Evolutionary conservation across 768 basidiomycete genomes (phyloP).

Genomic region (Lenzites betulinus): DNA sequence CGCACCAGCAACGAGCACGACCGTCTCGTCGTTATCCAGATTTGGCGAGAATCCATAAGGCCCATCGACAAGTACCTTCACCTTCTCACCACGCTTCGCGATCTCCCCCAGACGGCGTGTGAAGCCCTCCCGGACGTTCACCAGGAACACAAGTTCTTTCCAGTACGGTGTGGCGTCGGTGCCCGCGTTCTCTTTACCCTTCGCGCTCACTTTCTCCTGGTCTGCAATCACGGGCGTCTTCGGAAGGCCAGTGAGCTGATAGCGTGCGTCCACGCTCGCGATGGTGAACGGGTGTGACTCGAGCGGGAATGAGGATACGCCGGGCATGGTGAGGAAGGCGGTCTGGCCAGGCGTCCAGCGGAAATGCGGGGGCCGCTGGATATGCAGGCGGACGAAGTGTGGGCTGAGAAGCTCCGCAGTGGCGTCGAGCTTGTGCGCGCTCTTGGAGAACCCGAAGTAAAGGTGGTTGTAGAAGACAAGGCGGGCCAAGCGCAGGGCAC

Average conservation of each 20-base stretch:
- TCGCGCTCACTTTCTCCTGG: neutral
- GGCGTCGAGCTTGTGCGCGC: conserved; percentile 36
- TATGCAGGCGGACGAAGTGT: conserved; percentile 48
- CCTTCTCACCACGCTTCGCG: conserved; percentile 33
- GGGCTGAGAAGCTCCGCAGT: conserved; percentile 46
- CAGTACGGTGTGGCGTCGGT: conserved; percentile 13
- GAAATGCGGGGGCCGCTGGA: conserved; percentile 49
- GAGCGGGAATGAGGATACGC: conserved; percentile 45
- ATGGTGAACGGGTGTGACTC: conserved; percentile 69
- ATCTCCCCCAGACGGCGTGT: conserved; percentile 48
- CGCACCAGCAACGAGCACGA: conserved; percentile 54
- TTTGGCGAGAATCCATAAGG: conserved; percentile 53
- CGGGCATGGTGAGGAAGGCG: conserved; percentile 52
- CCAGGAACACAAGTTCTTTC: conserved; percentile 56
- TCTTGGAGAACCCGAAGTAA: conserved; percentile 36
- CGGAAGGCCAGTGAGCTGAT: conserved; percentile 1
- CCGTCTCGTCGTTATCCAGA: conserved; percentile 44
- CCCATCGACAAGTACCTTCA: conserved; percentile 58
- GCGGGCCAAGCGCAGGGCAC: conserved; percentile 48
- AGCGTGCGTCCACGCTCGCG: conserved; percentile 28
- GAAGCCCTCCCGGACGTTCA: conserved; percentile 61
- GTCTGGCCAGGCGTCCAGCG: conserved; percentile 57
- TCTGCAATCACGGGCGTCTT: neutral
- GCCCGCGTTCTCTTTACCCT: conserved; percentile 12
- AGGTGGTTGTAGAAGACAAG: conserved; percentile 46